Base-by-base conservation (phyloP, 306 rosid genomes). In the Quercus parvula region DNA sequence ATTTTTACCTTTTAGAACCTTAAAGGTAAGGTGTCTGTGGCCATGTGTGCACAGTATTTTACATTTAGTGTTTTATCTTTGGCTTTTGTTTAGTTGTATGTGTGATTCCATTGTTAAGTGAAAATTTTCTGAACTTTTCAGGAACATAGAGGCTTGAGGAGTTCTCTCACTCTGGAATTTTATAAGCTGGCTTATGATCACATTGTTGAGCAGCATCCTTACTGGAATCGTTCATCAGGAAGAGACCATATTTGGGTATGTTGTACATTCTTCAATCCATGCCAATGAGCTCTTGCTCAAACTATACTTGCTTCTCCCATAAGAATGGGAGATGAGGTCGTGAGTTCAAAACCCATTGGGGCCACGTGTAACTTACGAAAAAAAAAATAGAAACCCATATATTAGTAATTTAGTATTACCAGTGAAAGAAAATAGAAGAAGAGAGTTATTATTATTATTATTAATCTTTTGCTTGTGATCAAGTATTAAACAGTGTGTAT, bases 231-330 rank as follows among this genome's bases (percentile, higher is more conserved):
- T 78, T 88, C 97, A 59, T 91, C 94, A 33, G 99, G 99, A 88
- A 92, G 88, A 83, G 99, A 95, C 85, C 99, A 95, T 84, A 85
- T 91, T 70, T 95, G 99, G 99, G 99, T 95, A 90, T 52, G 91
- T 59, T 56, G 56, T 33, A 74, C 75, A 46, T 52, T 27, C 71
- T 67, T 68, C 46, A 35, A 75, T 13, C 64, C 15, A 49, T 49
- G 54, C 17, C 54, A 49, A 11, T 12, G 54, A 49, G 54, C 54
- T 49, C 54, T 49, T 12, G 54, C 54, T 49, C 54, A 49, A 49
- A 49, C 1, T 11, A 49, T 13, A 11, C 17, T 13, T 49, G 4
- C 54, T 49, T 49, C 5, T 49, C 54, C 54, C 54, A 49, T 49
- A 49, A 49, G 17, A 49, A 49, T 49, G 54, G 54, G 54, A 49